phyloP scores from a whole-genome alignment of 148 eudicot species.

The Oxyria digyna region DNA sequence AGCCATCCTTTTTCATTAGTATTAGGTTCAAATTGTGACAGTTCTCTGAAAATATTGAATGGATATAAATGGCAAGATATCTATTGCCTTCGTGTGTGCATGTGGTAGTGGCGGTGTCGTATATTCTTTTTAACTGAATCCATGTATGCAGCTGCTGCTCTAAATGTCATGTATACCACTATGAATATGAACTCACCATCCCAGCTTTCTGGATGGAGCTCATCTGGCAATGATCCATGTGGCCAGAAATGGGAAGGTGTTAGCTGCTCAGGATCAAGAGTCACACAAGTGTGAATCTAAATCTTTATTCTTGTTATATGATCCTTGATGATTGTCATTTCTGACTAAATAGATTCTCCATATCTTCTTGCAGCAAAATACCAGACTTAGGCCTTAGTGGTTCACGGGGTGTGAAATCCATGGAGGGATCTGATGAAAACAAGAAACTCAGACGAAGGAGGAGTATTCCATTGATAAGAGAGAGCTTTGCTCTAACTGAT shows the following conservation, averaged over 20 bases:
- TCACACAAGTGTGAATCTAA: constrained; percentile 53
- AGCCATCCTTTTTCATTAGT: too few relatives aligned
- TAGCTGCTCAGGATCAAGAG: constrained; percentile 65
- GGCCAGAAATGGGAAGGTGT: constrained; percentile 82
- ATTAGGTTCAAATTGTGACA: too few relatives aligned
- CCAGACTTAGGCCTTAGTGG: constrained; percentile 65
- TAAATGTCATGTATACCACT: constrained; percentile 45
- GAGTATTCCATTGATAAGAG: too few relatives aligned
- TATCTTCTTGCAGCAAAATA: constrained; percentile 39
- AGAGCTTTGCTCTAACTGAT: too few relatives aligned
- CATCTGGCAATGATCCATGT: constrained; percentile 82
- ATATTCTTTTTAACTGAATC: not conserved
- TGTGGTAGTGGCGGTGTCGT: not conserved
- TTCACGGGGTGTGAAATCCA: too few relatives aligned
- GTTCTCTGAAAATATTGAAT: too few relatives aligned
- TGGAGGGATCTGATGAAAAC: too few relatives aligned
- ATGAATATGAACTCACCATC: constrained; percentile 67
- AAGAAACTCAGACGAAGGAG: too few relatives aligned
- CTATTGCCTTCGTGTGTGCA: too few relatives aligned
- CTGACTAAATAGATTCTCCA: not conserved
- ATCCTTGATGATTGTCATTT: not conserved
- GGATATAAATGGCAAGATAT: too few relatives aligned
- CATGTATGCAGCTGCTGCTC: constrained; percentile 45
- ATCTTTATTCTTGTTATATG: not conserved
- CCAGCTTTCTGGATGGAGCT: constrained; percentile 68